A percentile compares a stretch with the other conserved stretches of the same genome.
Conservation (phyloP, 208 protist genomes). For the Acanthamoeba quina region DNA sequence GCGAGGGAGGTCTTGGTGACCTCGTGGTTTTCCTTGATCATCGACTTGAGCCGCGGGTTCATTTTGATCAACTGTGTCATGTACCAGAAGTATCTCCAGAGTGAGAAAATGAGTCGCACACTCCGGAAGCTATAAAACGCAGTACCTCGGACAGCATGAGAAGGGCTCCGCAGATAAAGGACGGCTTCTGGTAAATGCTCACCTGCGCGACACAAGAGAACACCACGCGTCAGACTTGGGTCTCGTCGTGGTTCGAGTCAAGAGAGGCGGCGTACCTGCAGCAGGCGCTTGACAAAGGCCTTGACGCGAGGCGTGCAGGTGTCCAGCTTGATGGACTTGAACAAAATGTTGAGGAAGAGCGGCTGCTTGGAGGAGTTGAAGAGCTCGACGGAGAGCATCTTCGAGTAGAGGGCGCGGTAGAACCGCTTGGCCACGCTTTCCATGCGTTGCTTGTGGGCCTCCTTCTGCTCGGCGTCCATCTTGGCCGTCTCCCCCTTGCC, state of each 20-base stretch:
- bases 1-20: background rate
- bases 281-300: conserved; percentile 83
- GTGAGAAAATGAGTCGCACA: background rate
- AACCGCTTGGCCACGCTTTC: conserved; percentile 75
- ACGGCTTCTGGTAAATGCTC: conserved; percentile 65
- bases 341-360: conserved; percentile 82
- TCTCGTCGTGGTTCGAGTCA: background rate
- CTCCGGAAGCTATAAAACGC: no score
- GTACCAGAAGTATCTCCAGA: background rate
- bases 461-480: conserved; percentile 1
- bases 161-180: conserved; percentile 80
- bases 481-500: background rate
- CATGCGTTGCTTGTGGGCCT: background rate
- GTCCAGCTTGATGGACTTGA: conserved; percentile 81
- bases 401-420: conserved; percentile 82
- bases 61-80: conserved; percentile 53
- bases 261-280: conserved; percentile 68
- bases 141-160: conserved; percentile 80
- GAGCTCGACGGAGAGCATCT: conserved; percentile 72
- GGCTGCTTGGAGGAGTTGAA: conserved; percentile 73
- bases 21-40: conserved; percentile 25
- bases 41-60: conserved; percentile 57
- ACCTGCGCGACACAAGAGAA: background rate
- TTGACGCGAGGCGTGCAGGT: background rate
- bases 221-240: no score